These are phyloP conservation scores for Ceratorhiza oryzae-sativae DNA, from an alignment of 1,284 basidiomycete species.

Conservation along the genomic window DNA sequence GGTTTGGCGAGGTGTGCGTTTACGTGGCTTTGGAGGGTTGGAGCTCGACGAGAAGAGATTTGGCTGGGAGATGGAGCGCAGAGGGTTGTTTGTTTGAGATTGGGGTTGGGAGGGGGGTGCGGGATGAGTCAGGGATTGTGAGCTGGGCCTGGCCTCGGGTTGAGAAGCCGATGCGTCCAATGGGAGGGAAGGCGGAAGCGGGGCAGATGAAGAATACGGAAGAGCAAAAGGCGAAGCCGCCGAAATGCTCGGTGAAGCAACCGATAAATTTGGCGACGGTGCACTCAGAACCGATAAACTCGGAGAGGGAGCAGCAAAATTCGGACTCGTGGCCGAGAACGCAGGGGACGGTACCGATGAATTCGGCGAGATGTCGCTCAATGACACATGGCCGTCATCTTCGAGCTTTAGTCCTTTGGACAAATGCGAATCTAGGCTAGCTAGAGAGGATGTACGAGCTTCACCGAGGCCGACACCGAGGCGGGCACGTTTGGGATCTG, in stretches of 20 bases:
- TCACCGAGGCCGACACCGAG: neutral
- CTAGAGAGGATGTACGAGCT: neutral
- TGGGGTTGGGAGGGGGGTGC: neutral
- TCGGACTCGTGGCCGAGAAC: slow-evolving; percentile 6
- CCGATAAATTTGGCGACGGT: neutral
- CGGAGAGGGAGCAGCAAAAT: slow-evolving; percentile 17
- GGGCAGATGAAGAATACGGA: slow-evolving; percentile 1
- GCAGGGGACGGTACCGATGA: slow-evolving; percentile 8
- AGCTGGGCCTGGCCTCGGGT: neutral
- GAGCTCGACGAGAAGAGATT: neutral
- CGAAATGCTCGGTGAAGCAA: slow-evolving; percentile 2
- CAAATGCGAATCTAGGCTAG: neutral
- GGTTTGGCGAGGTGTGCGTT: slow-evolving; percentile 12
- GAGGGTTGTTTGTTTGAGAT: neutral
- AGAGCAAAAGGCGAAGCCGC: slow-evolving; percentile 20
- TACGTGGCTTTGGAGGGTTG: neutral
- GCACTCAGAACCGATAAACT: neutral
- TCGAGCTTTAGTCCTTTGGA: neutral
- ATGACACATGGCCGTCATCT: neutral
- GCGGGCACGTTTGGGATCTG: neutral
- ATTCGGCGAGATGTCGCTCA: neutral
- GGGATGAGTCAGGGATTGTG: neutral
- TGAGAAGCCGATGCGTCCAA: neutral
- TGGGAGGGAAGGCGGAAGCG: neutral
- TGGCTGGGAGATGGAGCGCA: slow-evolving; percentile 1